phyloP scores from a whole-genome alignment of 202 grass and related monocot genomes.

The Dendrocalamus latiflorus region DNA sequence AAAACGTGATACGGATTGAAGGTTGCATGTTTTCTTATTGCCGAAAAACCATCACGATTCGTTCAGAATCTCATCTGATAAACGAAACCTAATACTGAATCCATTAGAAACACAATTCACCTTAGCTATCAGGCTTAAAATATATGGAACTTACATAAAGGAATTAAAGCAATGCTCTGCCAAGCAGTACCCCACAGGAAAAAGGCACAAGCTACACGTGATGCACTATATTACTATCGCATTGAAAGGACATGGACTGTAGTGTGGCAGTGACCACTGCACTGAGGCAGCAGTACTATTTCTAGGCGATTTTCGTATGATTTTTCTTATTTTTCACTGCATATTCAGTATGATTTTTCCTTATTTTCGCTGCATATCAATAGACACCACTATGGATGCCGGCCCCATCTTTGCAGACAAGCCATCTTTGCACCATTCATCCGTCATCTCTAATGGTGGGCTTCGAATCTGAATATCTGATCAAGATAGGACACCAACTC shows the following conservation, averaged over 20 bases:
- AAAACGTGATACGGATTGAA: not conserved
- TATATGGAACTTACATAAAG: not conserved
- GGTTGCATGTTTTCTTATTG: not conserved
- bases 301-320: not conserved
- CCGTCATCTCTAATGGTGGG: not conserved
- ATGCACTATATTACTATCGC: not conserved
- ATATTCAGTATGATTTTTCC: not conserved
- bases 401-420: not conserved
- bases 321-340: not conserved
- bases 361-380: not conserved
- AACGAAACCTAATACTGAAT: not conserved
- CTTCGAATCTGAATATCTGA: not conserved
- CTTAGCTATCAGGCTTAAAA: conserved; percentile 7
- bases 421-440: not conserved
- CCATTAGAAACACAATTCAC: not conserved
- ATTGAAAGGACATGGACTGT: not conserved
- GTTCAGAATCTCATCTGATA: not conserved
- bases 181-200: not conserved
- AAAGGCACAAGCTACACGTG: no score
- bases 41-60: not conserved
- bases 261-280: not conserved
- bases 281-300: not conserved
- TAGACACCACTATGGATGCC: not conserved
- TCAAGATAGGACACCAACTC: not conserved
- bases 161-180: not conserved